These are phyloP conservation scores for Plasmopara muralis DNA, from an alignment of 352 stramenopile species.

Conservation along the genomic window DNA sequence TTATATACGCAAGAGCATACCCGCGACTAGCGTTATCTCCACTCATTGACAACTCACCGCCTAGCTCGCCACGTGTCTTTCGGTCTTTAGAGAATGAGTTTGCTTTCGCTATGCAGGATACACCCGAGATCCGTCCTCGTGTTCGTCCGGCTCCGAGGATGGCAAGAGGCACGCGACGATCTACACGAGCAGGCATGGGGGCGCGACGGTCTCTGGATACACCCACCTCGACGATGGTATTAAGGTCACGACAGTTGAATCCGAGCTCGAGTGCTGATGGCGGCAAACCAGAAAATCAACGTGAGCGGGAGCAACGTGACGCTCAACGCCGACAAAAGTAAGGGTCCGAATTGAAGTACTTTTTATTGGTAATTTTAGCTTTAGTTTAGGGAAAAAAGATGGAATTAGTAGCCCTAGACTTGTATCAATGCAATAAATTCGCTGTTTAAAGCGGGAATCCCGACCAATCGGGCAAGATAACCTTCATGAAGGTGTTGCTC, in stretches of 20 bases:
- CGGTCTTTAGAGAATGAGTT: conserved; percentile 63
- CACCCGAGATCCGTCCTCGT: conserved; percentile 34
- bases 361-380: conserved; percentile 35
- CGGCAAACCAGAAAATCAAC: conserved; percentile 31
- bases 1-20: conserved; percentile 28
- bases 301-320: conserved; percentile 34
- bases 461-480: background rate
- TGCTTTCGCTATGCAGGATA: conserved; percentile 49
- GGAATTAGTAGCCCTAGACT: conserved; percentile 21
- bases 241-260: conserved; percentile 51
- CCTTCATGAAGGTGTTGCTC: conserved; percentile 67
- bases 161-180: conserved; percentile 34
- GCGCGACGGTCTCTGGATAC: conserved; percentile 39
- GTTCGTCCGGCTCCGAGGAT: conserved; percentile 44
- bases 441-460: conserved; percentile 8
- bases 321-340: conserved; percentile 27
- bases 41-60: conserved; percentile 32
- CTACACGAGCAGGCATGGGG: conserved; percentile 24
- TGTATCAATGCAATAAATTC: conserved; percentile 22
- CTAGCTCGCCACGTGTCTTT: conserved; percentile 38
- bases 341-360: conserved; percentile 19
- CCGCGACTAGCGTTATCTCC: conserved; percentile 30
- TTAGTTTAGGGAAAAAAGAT: conserved; percentile 7
- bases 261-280: conserved; percentile 28
- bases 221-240: conserved; percentile 50